These are phyloP conservation scores for Xylariaceae sp. DNA, from an alignment of 2,329 filamentous ascomycete genomes.

Conservation along the genomic window DNA sequence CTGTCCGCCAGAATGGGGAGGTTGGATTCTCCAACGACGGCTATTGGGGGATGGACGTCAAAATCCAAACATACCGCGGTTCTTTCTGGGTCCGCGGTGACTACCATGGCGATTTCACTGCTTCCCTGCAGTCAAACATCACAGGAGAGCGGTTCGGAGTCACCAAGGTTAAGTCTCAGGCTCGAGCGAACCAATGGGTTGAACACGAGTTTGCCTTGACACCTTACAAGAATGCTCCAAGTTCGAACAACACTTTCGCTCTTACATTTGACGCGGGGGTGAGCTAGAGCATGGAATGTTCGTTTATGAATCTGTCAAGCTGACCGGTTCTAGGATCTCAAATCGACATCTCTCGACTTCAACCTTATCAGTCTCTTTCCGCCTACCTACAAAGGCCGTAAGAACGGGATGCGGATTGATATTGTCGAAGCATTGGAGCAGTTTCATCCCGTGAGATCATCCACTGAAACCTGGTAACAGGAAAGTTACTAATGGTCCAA, in stretches of 20 bases:
- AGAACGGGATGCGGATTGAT: conserved; percentile 65
- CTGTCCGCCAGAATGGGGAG: conserved; percentile 40
- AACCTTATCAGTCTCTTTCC: conserved; percentile 67
- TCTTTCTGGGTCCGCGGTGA: conserved; percentile 61
- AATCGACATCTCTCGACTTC: conserved; percentile 57
- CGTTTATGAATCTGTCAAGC: not conserved
- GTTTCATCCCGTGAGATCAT: conserved; percentile 53
- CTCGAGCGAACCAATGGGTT: conserved; percentile 53
- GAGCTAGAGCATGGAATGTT: conserved; percentile 8
- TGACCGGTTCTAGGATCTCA: conserved; percentile 40
- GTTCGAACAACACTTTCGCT: conserved; percentile 62
- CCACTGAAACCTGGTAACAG: not conserved
- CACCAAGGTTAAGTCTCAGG: conserved; percentile 54
- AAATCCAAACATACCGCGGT: conserved; percentile 54
- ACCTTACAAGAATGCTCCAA: conserved; percentile 55
- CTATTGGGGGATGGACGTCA: conserved; percentile 64
- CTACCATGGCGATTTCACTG: conserved; percentile 55
- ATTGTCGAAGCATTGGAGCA: conserved; percentile 59
- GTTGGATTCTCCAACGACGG: conserved; percentile 61
- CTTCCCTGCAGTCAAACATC: conserved; percentile 53
- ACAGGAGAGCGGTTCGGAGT: conserved; percentile 54
- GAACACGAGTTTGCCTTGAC: conserved; percentile 57
- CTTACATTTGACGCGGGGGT: conserved; percentile 57
- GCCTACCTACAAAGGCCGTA: conserved; percentile 62
- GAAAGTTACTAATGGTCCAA: conserved; percentile 3